Conservation (phyloP, 306 rosid genomes). For the Biancaea sappan region DNA sequence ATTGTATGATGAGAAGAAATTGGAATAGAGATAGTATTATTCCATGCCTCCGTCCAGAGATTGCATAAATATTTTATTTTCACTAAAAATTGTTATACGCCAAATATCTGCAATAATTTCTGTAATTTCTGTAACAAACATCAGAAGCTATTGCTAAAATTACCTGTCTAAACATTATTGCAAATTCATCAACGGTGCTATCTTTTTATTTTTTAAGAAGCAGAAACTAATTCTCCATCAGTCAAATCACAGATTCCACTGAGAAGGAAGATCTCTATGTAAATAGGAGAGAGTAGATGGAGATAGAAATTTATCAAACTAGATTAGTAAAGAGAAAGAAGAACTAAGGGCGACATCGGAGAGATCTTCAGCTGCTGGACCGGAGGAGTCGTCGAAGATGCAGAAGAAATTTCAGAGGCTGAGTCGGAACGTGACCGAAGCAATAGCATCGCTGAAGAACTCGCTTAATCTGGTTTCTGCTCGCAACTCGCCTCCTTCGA, state of each 20-base stretch:
- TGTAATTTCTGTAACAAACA: neutral
- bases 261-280: neutral
- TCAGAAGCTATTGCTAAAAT: neutral
- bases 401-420: conserved; percentile 76
- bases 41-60: no score
- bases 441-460: conserved; percentile 72
- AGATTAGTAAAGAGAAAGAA: conserved; percentile 5
- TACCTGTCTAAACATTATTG: neutral
- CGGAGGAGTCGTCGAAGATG: conserved; percentile 63
- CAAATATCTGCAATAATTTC: no score
- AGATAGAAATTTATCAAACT: neutral
- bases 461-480: conserved; percentile 66
- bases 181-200: neutral
- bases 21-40: no score
- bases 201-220: neutral
- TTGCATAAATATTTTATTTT: no score
- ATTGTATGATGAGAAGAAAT: conserved; percentile 11
- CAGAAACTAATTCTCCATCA: conserved; percentile 5
- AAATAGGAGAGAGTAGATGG: neutral
- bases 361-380: conserved; percentile 27
- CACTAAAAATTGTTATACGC: no score
- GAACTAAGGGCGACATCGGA: conserved; percentile 54
- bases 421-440: conserved; percentile 80
- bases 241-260: neutral
- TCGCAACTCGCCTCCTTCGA: conserved; percentile 43